Evolutionary conservation across 176 grass and related monocot genomes (phyloP), one percentile per base, ranked within the genome.

Genomic region (Triticum urartu): DNA sequence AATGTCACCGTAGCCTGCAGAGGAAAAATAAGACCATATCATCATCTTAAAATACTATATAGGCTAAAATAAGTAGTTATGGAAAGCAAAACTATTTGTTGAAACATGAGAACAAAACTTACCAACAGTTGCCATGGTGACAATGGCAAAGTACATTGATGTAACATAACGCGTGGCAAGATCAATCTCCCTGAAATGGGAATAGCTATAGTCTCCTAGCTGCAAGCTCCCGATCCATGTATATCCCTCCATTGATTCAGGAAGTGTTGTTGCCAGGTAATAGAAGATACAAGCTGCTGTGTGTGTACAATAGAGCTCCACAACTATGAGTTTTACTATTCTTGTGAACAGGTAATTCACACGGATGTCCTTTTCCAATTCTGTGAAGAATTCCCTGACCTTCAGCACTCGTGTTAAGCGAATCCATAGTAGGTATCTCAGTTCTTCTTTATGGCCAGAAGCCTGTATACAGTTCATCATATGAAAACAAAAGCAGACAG

Each of bases 41-140:
- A 85, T 35, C 17, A 89, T 21, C 21, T 85, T 56, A 24, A 47
- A 18, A 80, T 10, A 68, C 5, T n/a, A 30, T 30, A 30, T 30
- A 40, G 30, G 11, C 30, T 20, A 78, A 18, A 40, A 76, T 26
- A 63, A 38, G 21, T 34, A 68, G 58, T 70, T 0, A 81, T 50
- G 66, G 25, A 71, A 80, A 24, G 35, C 0, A 1, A 85, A 77
- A 15, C 18, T 43, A 52, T 84, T 10, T 68, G 9, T 10, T 59
- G 15, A 39, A 64, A 52, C 24, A 80, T 11, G 33, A 36, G 43
- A 77, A 1, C 26, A 45, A 54, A 67, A 78, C 59, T 82, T 93
- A 97, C 97, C 97, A 48, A 99, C 97, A 85, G 97, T 99, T 77
- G 97, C 77, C 97, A 99, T 99, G 75, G 97, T 99, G 79, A 99